Evolutionary conservation across 768 basidiomycete genomes (phyloP), one percentile per base, ranked within the genome.

Genomic region (Russula ochroleuca): DNA sequence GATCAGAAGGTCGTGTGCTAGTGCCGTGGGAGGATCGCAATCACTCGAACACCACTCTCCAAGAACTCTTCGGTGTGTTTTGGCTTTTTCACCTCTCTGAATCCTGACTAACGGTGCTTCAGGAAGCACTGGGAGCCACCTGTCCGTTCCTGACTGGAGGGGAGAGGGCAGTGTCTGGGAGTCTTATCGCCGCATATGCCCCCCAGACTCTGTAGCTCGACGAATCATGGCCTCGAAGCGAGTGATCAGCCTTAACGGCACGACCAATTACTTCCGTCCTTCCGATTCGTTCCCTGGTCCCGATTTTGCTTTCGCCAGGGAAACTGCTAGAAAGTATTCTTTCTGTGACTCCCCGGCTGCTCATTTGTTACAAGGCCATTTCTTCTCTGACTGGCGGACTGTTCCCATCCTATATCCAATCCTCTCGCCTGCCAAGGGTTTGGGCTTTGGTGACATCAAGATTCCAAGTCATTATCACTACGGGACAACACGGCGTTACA

Each of bases 381-480:
- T 97, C 75, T 98, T 97, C 82, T 92, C 92, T 19, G 96, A 99
- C 74, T 97, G 93, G 91, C 80, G 95, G 23, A 90, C 88, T 0
- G 86, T 98, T 62, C 84, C 90, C 13, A 84, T 84, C 1, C 79
- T 96, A n/a, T 95, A 92, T 74, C 97, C 97, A 8, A 84, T 99
- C 33, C 90, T 99, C 75, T 94, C 93, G 2, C 94, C 96, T 2
- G 91, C 94, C 0, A 93, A 90, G 70, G 86, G 88, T 0, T 78
- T 78, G 45, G 94, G 97, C 0, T 98, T 88, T 72, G 77, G 85
- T 66, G 97, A 98, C 71, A 91, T 99, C 68, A 80, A 90, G 62
- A 94, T 98, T 65, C 96, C 97, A 0, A 94, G 92, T 65, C 94
- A 98, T 73, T 98, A 99, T 73, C 98, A 99, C 73, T 92, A 92